Conservation (phyloP, 2,329 filamentous ascomycete genomes). For the Sphaerulina vaccinii region DNA sequence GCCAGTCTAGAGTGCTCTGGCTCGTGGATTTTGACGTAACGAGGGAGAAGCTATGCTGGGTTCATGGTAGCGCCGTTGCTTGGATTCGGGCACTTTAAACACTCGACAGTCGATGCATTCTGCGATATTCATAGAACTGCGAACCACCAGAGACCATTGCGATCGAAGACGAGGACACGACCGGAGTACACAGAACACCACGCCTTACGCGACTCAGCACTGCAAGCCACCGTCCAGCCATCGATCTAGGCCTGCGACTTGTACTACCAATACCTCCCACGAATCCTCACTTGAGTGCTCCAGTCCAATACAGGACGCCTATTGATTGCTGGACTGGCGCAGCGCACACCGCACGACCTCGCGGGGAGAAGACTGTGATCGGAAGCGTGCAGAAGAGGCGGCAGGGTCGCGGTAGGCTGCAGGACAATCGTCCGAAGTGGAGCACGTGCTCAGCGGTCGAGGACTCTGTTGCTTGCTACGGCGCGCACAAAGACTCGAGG, state of each 20-base stretch:
- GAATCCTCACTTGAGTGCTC: neutral
- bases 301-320: neutral
- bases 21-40: conserved; percentile 1
- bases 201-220: neutral
- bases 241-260: neutral
- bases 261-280: neutral
- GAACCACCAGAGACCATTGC: neutral
- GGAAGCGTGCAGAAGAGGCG: conserved; percentile 2
- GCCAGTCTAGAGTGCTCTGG: neutral
- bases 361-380: neutral
- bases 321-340: neutral
- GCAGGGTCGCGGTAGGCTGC: conserved; percentile 5
- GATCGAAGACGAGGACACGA: neutral
- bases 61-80: neutral
- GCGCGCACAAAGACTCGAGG: conserved; percentile 9
- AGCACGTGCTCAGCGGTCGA: conserved; percentile 16
- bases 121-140: neutral
- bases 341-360: neutral
- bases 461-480: conserved; percentile 11
- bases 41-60: neutral
- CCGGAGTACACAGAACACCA: neutral
- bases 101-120: neutral
- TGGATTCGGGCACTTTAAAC: neutral
- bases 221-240: neutral
- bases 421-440: neutral